Conservation (phyloP, 1,284 basidiomycete genomes). For the Stereum hirsutum region DNA sequence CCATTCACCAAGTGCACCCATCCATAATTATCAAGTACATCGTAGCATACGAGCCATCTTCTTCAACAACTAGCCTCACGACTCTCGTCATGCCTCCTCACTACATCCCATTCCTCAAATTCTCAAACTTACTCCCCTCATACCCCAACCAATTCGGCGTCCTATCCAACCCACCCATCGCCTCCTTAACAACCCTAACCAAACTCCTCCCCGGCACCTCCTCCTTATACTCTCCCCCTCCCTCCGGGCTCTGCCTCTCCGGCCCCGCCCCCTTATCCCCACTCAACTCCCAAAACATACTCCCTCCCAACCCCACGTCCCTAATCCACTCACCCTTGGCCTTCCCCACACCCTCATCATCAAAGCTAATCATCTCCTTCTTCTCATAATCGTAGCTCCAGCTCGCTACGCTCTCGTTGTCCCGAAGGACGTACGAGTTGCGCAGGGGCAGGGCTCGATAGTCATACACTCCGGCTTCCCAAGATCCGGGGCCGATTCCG, state of each 20-base stretch:
- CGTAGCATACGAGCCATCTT: not conserved
- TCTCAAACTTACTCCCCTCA: slow-evolving; percentile 65
- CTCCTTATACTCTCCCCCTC: slow-evolving; percentile 56
- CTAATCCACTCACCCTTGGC: slow-evolving; percentile 74
- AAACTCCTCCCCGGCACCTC: slow-evolving; percentile 51
- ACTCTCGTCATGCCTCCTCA: not conserved
- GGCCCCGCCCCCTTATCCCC: slow-evolving; percentile 60
- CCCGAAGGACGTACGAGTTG: slow-evolving; percentile 49
- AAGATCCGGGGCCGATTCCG: slow-evolving; percentile 65
- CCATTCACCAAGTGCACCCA: not conserved
- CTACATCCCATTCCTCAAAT: slow-evolving; percentile 61
- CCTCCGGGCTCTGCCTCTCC: slow-evolving; percentile 64
- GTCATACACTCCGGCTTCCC: slow-evolving; percentile 79
- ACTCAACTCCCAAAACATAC: slow-evolving; percentile 84
- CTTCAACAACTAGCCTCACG: not conserved
- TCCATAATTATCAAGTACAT: not conserved
- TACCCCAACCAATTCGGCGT: slow-evolving; percentile 67
- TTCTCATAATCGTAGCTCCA: slow-evolving; percentile 66
- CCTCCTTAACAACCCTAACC: slow-evolving; percentile 59
- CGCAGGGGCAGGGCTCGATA: slow-evolving; percentile 72
- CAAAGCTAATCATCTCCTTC: slow-evolving; percentile 75
- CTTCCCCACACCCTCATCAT: slow-evolving; percentile 56
- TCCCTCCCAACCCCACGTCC: slow-evolving; percentile 62
- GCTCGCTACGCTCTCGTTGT: slow-evolving; percentile 52
- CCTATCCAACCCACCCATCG: slow-evolving; percentile 64